Evolutionary conservation across 176 grass and related monocot genomes (phyloP), one percentile per base, ranked within the genome.

Genomic region (Oropetium thomaeum): DNA sequence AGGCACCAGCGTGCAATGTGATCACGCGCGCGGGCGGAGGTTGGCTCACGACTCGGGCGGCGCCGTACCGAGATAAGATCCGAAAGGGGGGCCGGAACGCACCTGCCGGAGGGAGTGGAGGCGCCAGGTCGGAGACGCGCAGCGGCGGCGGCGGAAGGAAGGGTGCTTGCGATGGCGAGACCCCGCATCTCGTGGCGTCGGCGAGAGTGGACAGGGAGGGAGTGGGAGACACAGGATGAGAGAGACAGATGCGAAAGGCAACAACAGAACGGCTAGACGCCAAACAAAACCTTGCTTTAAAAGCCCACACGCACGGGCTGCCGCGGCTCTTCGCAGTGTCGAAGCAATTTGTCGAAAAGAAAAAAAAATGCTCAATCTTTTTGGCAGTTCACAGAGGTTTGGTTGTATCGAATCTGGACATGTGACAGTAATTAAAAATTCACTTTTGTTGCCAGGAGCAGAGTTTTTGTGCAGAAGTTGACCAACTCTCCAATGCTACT

Each of bases 161-260:
- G 64, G 17, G 65, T 58, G 64, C 47, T 89, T 9, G 79, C 37
- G 66, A 86, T 64, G 70, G 87, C 69, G 51, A 87, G 75, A 69
- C 82, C 44, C 87, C 60, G 59, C 90, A 93, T 93, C 74, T 92
- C 47, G 80, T 65, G 55, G 69, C 80, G 69, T 29, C 40, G 81
- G 76, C 53, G 51, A n/a, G 35, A 12, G 45, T 5, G 17, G 17
- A 45, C 5, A 13, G 61, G n/a, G 67, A 17, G 20, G 1, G 39
- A 14, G n/a, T n/a, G 49, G 25, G 61, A 27, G 65, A 5, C 40
- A 16, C 33, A 9, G 33, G 19, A 51, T 5, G 57, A 26, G 30
- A 34, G 1, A 2, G 25, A 12, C n/a, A 45, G 20, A 53, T 19
- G 51, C 7, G 51, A n/a, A 53, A 53, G 51, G 51, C 7, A 42